These are phyloP conservation scores for Conidiobolus coronatus DNA, from an alignment of 371 early-diverging fungal species.

Conservation along the genomic window DNA sequence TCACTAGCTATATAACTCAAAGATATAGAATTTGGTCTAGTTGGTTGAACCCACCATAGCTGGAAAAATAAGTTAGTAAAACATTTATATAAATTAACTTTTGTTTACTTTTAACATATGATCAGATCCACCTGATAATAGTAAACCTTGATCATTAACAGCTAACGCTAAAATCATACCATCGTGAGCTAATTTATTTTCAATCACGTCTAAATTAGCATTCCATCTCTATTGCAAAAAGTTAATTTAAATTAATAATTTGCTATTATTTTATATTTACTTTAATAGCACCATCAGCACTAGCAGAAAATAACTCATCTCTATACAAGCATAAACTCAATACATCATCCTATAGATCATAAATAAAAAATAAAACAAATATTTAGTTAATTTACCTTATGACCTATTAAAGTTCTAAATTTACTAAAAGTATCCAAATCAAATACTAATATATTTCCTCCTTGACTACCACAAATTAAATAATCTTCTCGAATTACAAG, in stretches of 20 bases:
- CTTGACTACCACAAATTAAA: conserved; percentile 57
- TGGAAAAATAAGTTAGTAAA: neutral
- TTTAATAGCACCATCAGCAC: conserved; percentile 54
- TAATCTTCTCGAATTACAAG: conserved; percentile 42
- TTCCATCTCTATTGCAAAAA: conserved; percentile 30
- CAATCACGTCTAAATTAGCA: conserved; percentile 31
- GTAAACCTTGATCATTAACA: conserved; percentile 19
- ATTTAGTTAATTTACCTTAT: conserved; percentile 13
- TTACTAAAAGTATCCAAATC: conserved; percentile 58
- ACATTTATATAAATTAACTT: neutral
- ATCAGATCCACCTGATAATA: conserved; percentile 46
- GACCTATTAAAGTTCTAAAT: conserved; percentile 37
- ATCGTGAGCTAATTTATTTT: conserved; percentile 28
- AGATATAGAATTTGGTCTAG: too few relatives aligned
- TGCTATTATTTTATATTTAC: conserved; percentile 10
- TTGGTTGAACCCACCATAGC: conserved; percentile 1
- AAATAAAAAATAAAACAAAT: neutral
- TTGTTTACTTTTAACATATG: conserved; percentile 28
- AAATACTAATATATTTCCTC: conserved; percentile 49
- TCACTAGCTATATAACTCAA: neutral
- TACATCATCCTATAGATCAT: conserved; percentile 33
- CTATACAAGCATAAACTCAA: conserved; percentile 22
- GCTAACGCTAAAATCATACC: conserved; percentile 40
- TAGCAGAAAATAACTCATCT: conserved; percentile 33
- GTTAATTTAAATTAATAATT: neutral